Evolutionary conservation across 352 stramenopile species (phyloP).

Genomic region (Phytophthora quininea): DNA sequence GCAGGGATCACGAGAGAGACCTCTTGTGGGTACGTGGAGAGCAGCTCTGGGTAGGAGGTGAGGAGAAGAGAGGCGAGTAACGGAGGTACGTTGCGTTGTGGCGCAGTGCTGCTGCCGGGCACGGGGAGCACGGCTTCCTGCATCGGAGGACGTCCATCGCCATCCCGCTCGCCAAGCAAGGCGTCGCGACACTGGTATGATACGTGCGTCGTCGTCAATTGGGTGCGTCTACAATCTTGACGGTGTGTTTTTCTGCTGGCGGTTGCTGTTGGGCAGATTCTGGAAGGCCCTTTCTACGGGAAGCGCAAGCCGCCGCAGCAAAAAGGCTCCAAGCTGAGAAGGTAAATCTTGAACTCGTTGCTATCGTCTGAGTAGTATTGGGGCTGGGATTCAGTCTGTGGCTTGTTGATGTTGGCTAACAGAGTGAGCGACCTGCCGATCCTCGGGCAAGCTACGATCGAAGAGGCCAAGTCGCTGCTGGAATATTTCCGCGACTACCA

Average conservation of each 20-base stretch:
- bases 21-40: conserved; percentile 45
- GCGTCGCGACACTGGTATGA: conserved; percentile 66
- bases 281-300: conserved; percentile 84
- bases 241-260: background rate
- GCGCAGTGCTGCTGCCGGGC: conserved; percentile 65
- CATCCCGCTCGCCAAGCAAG: conserved; percentile 66
- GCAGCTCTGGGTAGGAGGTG: background rate
- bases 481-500: conserved; percentile 58
- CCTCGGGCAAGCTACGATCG: conserved; percentile 80
- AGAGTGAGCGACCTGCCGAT: conserved; percentile 80
- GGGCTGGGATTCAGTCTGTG: background rate
- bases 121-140: conserved; percentile 83
- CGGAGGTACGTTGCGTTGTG: conserved; percentile 15
- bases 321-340: conserved; percentile 72
- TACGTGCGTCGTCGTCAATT: background rate
- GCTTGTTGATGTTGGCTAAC: background rate
- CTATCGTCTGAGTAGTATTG: background rate
- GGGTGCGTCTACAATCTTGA: conserved; percentile 9
- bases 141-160: conserved; percentile 69
- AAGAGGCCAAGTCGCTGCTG: conserved; percentile 83
- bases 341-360: conserved; percentile 30
- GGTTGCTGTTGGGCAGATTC: conserved; percentile 41
- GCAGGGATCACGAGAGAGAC: conserved; percentile 27
- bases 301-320: conserved; percentile 65
- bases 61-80: conserved; percentile 2